phyloP scores from a whole-genome alignment of 306 rosid species.

The Quercus berberidifolia region DNA sequence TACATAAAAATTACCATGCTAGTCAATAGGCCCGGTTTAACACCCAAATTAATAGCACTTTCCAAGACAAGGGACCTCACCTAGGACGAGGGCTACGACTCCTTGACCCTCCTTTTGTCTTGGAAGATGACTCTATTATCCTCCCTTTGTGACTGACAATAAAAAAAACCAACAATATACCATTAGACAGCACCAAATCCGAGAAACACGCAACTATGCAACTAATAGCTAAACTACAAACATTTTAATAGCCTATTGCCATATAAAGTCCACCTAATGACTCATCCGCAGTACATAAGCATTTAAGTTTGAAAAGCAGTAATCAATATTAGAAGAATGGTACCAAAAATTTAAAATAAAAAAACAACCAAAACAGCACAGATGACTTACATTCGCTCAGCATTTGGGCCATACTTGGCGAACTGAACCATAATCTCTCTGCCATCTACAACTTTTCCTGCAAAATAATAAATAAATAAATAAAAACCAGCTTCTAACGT shows the following conservation, averaged over 20 bases:
- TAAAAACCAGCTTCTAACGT: neutral
- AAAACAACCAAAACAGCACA: neutral
- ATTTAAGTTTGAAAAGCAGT: neutral
- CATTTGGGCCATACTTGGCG: slow-evolving; percentile 84
- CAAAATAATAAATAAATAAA: neutral
- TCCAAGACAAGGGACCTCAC: slow-evolving; percentile 23
- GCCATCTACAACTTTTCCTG: slow-evolving; percentile 70
- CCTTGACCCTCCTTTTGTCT: slow-evolving; percentile 43
- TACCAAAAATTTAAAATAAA: neutral
- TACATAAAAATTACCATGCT: neutral
- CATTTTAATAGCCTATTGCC: neutral
- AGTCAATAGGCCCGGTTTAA: neutral
- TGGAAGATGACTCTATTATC: slow-evolving; percentile 51
- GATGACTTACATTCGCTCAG: slow-evolving; percentile 56
- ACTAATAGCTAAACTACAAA: neutral
- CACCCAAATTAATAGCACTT: neutral
- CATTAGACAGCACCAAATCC: neutral
- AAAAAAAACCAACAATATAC: neutral
- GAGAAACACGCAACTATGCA: neutral
- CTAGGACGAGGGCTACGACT: slow-evolving; percentile 79
- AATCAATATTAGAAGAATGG: neutral
- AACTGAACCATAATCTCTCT: slow-evolving; percentile 84
- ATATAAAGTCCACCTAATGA: neutral
- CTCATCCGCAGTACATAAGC: neutral
- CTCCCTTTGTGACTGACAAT: slow-evolving; percentile 53